Base-by-base conservation (phyloP, 192 early-diverging fungal genomes). In the Lunasporangiospora selenospora region DNA sequence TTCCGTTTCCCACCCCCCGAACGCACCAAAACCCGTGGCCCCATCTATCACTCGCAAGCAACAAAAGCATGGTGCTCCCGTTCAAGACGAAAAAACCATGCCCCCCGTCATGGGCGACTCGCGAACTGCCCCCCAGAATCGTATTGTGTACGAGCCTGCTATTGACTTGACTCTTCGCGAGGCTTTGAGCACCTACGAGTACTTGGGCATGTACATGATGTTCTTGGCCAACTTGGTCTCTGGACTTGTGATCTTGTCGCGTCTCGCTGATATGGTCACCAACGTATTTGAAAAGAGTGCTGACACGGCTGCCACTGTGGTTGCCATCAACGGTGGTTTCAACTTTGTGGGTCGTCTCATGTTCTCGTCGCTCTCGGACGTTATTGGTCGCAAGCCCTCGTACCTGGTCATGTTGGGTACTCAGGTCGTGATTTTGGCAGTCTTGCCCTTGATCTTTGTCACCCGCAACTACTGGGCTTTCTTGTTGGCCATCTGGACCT, bases 1-100 rank as follows among this genome's bases (percentile, higher is more conserved):
- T 78, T 88, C 31, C 70, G 79, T 11, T 79, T 85, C 21, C 89
- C 90, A 23, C 83, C 88, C 23, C 83, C 85, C 9, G 88, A 87
- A 36, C 88, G 87, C 76, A 79, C 79, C 47, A 67, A 85, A 44
- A 45, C 80, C 9, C 80, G 81, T 0, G 86, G 86, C 9, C 81
- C 85, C 8, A 81, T 80, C 23, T 65, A 71, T 71, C 40, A 71
- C 67, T 2, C 67, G 67, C 33, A 71, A 71, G 34, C 67, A 71
- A 19, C 52, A 62, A 27, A 71, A 71, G 46, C 58, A 62, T n/a
- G 67, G 67, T 29, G 55, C 58, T 21, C 59, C 59, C 5, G n/a
- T n/a, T n/a, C 51, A 62, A 32, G 67, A 71, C 21, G 67, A 71
- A 23, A 71, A 71, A 19, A 62, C 67, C 0, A 57, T 71, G 67